Conservation (phyloP, 2,329 filamentous ascomycete species). For the Stagonosporopsis cucurbitacearum region DNA sequence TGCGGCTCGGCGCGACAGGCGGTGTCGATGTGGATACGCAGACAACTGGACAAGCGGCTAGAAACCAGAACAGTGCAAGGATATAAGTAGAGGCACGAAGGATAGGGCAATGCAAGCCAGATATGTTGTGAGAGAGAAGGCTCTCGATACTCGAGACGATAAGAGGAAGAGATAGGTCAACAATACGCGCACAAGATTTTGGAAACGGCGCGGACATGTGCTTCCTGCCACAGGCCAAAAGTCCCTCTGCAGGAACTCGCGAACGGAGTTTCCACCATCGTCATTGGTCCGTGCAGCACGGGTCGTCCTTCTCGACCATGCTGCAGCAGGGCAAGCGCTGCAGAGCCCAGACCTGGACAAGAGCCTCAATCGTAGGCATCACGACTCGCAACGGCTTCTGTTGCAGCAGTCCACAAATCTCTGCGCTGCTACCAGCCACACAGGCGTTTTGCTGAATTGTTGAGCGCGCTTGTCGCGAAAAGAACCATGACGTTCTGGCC, state of each 20-base stretch:
- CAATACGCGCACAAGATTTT: slow-evolving; percentile 22
- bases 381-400: slow-evolving; percentile 17
- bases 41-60: slow-evolving; percentile 29
- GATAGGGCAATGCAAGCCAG: slow-evolving; percentile 5
- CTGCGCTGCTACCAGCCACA: slow-evolving; percentile 7
- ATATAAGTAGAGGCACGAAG: slow-evolving; percentile 19
- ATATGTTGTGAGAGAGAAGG: slow-evolving; percentile 12
- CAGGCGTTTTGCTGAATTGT: slow-evolving; percentile 27
- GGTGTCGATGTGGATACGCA: slow-evolving; percentile 31
- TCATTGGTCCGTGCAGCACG: slow-evolving; percentile 39
- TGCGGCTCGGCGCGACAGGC: slow-evolving; percentile 28
- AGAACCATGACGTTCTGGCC: slow-evolving; percentile 22
- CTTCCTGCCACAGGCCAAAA: slow-evolving; percentile 23
- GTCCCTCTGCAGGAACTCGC: slow-evolving; percentile 44
- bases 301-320: slow-evolving; percentile 33
- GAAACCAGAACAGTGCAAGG: slow-evolving; percentile 23
- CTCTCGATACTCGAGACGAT: slow-evolving; percentile 12
- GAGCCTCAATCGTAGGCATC: slow-evolving; percentile 16
- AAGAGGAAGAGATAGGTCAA: slow-evolving; percentile 18
- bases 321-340: slow-evolving; percentile 14
- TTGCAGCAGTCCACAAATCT: slow-evolving; percentile 13
- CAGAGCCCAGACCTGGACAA: slow-evolving; percentile 13
- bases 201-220: slow-evolving; percentile 26
- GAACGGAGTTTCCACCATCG: slow-evolving; percentile 30
- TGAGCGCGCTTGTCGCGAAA: slow-evolving; percentile 36